Conservation (phyloP, 192 early-diverging fungal species). For the Entomortierella beljakovae region DNA sequence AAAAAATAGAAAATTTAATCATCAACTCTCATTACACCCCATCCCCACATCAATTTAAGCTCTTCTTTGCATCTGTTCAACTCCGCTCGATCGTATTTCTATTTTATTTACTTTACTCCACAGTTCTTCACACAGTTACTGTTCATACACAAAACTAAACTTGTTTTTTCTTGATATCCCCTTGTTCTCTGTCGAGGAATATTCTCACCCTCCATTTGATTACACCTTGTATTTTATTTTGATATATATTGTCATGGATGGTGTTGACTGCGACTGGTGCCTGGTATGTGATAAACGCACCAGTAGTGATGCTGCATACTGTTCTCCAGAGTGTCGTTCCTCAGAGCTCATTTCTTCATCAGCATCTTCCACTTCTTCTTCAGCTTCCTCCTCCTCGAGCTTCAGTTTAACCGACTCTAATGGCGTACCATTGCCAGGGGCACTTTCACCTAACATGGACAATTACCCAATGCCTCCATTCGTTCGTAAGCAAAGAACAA, state of each 20-base stretch:
- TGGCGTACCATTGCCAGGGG: neutral
- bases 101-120: neutral
- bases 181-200: no score
- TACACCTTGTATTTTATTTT: no score
- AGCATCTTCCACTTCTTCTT: slow-evolving; percentile 35
- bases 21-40: neutral
- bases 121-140: neutral
- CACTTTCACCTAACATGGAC: slow-evolving; percentile 16
- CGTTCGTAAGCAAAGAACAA: slow-evolving; percentile 49
- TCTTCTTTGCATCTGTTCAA: neutral
- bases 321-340: slow-evolving; percentile 44
- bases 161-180: neutral
- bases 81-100: slow-evolving; percentile 1
- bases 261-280: slow-evolving; percentile 56
- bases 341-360: slow-evolving; percentile 53
- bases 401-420: slow-evolving; percentile 32
- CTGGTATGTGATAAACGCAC: slow-evolving; percentile 53
- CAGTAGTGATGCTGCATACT: slow-evolving; percentile 40
- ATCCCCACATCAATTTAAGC: slow-evolving; percentile 1
- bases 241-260: slow-evolving; percentile 23
- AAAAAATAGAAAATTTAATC: no score
- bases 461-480: slow-evolving; percentile 47
- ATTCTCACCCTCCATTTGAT: no score
- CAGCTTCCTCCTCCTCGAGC: slow-evolving; percentile 27
- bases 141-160: neutral